Percentiles rank a stretch among this genome's conserved stretches.
phyloP scores from a whole-genome alignment of 306 rosid genomes.

The Trichosanthes truncata region DNA sequence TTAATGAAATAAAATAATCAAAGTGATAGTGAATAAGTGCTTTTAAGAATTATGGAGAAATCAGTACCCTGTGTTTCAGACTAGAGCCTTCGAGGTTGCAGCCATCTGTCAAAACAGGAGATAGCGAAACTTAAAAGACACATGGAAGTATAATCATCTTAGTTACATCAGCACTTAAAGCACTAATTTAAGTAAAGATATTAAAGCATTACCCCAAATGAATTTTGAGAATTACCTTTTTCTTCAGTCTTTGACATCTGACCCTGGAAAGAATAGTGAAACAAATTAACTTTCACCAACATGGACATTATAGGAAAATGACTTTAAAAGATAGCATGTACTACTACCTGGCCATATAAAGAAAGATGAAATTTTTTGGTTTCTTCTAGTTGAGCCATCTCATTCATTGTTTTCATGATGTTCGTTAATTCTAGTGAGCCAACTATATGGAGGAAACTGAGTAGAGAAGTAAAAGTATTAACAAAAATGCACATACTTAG shows the following conservation, averaged over 20 bases:
- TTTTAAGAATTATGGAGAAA: slow-evolving; percentile 13
- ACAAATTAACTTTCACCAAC: neutral
- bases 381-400: slow-evolving; percentile 86
- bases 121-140: neutral
- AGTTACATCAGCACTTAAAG: neutral
- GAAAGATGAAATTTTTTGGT: slow-evolving; percentile 72
- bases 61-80: slow-evolving; percentile 27
- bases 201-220: neutral
- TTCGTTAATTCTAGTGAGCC: slow-evolving; percentile 46
- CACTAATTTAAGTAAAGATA: neutral
- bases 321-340: slow-evolving; percentile 12
- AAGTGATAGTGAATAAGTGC: neutral
- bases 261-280: neutral
- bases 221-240: slow-evolving; percentile 31
- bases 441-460: slow-evolving; percentile 63
- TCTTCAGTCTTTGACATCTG: slow-evolving; percentile 10
- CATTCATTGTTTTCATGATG: slow-evolving; percentile 33
- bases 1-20: neutral
- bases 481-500: neutral
- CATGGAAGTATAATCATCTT: neutral
- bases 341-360: slow-evolving; percentile 72
- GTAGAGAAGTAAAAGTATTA: slow-evolving; percentile 14
- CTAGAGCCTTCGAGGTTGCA: slow-evolving; percentile 18
- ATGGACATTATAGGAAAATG: slow-evolving; percentile 3
- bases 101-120: slow-evolving; percentile 29